A percentile compares a stretch with the other conserved stretches of the same genome.
Conservation (phyloP, 2,329 filamentous ascomycete genomes). For the Exophiala calicioides region DNA sequence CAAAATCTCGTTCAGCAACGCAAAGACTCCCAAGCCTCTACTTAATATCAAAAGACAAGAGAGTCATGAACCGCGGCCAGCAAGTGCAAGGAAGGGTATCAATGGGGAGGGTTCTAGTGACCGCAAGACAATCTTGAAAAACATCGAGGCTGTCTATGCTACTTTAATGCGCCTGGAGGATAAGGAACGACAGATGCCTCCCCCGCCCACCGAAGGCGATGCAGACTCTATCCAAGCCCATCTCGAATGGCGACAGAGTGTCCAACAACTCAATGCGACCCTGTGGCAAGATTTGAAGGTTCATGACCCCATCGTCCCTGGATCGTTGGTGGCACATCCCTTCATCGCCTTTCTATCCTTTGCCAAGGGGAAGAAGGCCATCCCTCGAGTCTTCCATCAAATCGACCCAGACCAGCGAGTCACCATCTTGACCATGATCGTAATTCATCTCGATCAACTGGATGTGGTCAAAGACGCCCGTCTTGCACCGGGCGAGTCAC, state of each 20-base stretch:
- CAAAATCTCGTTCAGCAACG: conserved; percentile 98
- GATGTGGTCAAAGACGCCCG: conserved; percentile 85
- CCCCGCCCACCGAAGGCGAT: conserved; percentile 61
- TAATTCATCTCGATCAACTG: conserved; percentile 87
- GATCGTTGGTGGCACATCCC: conserved; percentile 71
- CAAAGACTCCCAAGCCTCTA: conserved; percentile 92
- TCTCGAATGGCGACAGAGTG: conserved; percentile 74
- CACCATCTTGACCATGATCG: conserved; percentile 92
- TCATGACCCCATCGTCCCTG: conserved; percentile 81
- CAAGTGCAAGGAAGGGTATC: conserved; percentile 44
- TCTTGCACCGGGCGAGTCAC: conserved; percentile 69
- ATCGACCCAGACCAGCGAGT: conserved; percentile 87
- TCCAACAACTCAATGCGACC: conserved; percentile 70
- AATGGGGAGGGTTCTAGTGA: conserved; percentile 64
- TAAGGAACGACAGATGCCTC: conserved; percentile 78
- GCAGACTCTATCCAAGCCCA: conserved; percentile 71
- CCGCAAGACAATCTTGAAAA: conserved; percentile 77
- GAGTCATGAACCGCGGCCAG: conserved; percentile 56
- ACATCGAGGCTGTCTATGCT: conserved; percentile 85
- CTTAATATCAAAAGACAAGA: conserved; percentile 93
- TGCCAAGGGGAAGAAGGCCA: conserved; percentile 92
- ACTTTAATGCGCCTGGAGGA: conserved; percentile 94
- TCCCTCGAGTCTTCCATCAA: conserved; percentile 91
- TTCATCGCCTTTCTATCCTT: conserved; percentile 96
- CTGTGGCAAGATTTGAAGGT: conserved; percentile 89